Base-by-base conservation (phyloP, 345 rosid species). In the Euphorbia pulcherrima region DNA sequence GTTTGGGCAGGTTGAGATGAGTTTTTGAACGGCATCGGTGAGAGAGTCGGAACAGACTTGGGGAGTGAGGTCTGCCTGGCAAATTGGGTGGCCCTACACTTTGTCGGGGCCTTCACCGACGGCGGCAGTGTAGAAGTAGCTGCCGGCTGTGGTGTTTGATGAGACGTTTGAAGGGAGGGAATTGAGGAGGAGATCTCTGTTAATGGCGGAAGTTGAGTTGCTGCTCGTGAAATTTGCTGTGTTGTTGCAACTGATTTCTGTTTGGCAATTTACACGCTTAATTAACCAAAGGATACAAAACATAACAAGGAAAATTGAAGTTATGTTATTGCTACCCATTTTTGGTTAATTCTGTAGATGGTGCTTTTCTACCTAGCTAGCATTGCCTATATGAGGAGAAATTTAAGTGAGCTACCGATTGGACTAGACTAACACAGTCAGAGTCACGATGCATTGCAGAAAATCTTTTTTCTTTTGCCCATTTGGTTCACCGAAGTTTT, bases 141-240 rank as follows among this genome's bases (percentile, higher is more conserved):
- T 82, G 0, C 61, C 63, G 7, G 4, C 18, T 1, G 50, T 12
- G 16, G 50, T 44, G 5, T 44, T 44, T 1, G 68, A 63, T 17
- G 37, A 20, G 60, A 73, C 80, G 0, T 69, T 67, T 13, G 65
- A 14, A 17, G 80, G 60, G 10, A 84, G 74, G 65, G 79, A 56
- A 68, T 73, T 58, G 12, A 81, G 73, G 44, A 75, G 64, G 18
- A 58, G 41, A 18, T 68, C 71, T 6, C 77, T 84, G 77, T 77
- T 79, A 11, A 48, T 27, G 4, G 4, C 37, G 37, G 64, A 72
- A 29, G 77, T 81, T 12, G 60, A 35, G 53, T 75, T 64, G 30
- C 52, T 73, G 0, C 9, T 13, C 17, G 80, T 70, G 68, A 67
- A 77, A 72, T 79, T 81, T 20, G 77, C 83, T 0, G 78, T 78